Percentiles rank a stretch among this genome's conserved stretches.
Conservation (phyloP, 192 early-diverging fungal genomes). For the Rhizophagus sp. region DNA sequence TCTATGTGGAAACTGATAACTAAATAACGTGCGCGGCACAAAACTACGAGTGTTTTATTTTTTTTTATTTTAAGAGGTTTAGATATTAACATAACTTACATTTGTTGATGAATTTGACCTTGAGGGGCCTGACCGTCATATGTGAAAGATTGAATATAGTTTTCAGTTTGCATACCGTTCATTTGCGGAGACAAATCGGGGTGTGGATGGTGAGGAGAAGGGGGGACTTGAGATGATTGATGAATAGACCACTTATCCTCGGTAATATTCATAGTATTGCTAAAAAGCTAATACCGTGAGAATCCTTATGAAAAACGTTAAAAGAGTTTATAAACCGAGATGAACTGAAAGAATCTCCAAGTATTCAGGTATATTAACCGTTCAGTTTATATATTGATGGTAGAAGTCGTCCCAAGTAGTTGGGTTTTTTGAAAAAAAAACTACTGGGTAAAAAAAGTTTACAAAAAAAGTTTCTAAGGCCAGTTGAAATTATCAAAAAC, state of each 20-base stretch:
- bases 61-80: background rate
- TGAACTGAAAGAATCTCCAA: background rate
- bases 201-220: constrained; percentile 24
- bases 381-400: background rate
- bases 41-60: background rate
- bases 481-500: background rate
- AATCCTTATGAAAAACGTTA: background rate
- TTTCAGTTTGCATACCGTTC: constrained; percentile 20
- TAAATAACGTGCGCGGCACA: background rate
- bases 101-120: constrained; percentile 30
- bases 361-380: background rate
- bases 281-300: background rate
- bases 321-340: background rate
- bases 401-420: background rate
- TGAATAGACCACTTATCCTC: constrained; percentile 27
- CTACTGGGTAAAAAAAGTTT: background rate
- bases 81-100: constrained; percentile 17
- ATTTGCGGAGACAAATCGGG: background rate
- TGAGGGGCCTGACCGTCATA: constrained; percentile 1
- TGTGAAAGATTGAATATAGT: constrained; percentile 11
- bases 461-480: background rate
- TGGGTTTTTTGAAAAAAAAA: background rate
- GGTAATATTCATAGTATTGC: constrained; percentile 18
- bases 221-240: constrained; percentile 13
- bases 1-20: background rate